Evolutionary conservation across 768 basidiomycete genomes (phyloP).

Genomic region (Aureoboletus auriporus): DNA sequence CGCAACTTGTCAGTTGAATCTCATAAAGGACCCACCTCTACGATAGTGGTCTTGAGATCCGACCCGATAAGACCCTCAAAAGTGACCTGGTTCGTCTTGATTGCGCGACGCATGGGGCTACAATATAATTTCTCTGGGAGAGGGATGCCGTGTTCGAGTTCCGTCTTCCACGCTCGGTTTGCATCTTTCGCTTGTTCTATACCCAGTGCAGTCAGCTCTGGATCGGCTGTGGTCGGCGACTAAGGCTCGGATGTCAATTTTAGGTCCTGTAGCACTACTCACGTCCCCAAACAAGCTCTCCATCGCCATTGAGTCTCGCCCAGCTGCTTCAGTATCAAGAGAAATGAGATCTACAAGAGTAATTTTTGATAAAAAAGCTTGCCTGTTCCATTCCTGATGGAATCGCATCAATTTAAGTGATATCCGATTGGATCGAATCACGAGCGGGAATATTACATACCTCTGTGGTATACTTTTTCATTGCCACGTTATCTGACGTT

Average conservation of each 20-base stretch:
- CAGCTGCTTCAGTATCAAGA: slow-evolving; percentile 36
- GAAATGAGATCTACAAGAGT: neutral
- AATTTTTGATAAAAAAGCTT: slow-evolving; percentile 17
- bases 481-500: slow-evolving; percentile 64
- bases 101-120: slow-evolving; percentile 60
- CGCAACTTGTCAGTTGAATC: neutral
- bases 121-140: slow-evolving; percentile 54
- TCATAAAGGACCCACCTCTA: slow-evolving; percentile 44
- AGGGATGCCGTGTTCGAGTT: slow-evolving; percentile 39
- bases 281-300: slow-evolving; percentile 72
- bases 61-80: slow-evolving; percentile 42
- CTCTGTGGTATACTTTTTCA: slow-evolving; percentile 56
- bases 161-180: slow-evolving; percentile 44
- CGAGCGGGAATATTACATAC: slow-evolving; percentile 18
- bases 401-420: neutral
- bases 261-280: slow-evolving; percentile 24
- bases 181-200: slow-evolving; percentile 49
- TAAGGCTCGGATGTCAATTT: neutral
- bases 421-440: neutral
- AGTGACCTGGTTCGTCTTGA: slow-evolving; percentile 52
- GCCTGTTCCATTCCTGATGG: slow-evolving; percentile 59
- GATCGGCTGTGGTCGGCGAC: slow-evolving; percentile 47
- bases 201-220: slow-evolving; percentile 57
- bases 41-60: slow-evolving; percentile 36
- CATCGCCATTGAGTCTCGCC: slow-evolving; percentile 60